A percentile compares a stretch with the other conserved stretches of the same genome.
Conservation (phyloP, 352 stramenopile genomes). For the Stephanocyclus meneghinianus region DNA sequence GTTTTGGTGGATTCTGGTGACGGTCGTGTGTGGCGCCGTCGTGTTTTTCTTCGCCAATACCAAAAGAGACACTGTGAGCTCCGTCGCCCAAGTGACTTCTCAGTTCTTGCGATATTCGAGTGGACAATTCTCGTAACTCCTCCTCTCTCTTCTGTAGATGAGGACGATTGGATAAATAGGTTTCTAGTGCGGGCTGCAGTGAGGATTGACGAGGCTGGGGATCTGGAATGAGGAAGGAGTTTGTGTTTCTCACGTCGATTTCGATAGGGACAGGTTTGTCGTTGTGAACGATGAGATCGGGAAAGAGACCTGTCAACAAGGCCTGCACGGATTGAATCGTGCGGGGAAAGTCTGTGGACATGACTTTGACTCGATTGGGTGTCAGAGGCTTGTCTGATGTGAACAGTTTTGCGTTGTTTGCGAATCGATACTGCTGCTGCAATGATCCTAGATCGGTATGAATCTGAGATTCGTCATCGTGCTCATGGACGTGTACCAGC, state of each 20-base stretch:
- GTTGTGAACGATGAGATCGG: conserved; percentile 20
- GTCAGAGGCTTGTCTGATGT: conserved; percentile 39
- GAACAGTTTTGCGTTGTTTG: conserved; percentile 41
- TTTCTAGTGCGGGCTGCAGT: conserved; percentile 68
- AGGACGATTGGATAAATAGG: conserved; percentile 46
- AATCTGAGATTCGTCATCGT: conserved; percentile 20
- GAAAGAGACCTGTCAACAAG: conserved; percentile 72
- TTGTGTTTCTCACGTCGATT: conserved; percentile 70
- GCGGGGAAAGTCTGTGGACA: conserved; percentile 73
- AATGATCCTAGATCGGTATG: conserved; percentile 6
- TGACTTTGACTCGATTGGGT: conserved; percentile 56
- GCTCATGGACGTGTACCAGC: conserved; percentile 21
- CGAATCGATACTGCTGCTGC: conserved; percentile 1
- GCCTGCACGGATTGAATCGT: conserved; percentile 80
- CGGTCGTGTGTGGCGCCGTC: conserved; percentile 15
- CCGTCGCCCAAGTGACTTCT: conserved; percentile 51
- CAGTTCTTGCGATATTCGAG: conserved; percentile 56
- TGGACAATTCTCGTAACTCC: conserved; percentile 52
- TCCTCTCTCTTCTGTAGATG: conserved; percentile 62
- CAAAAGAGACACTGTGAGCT: conserved; percentile 57
- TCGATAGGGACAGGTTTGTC: conserved; percentile 31
- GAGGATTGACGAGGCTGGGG: conserved; percentile 63
- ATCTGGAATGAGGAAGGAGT: conserved; percentile 75
- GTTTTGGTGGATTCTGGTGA: conserved; percentile 10
- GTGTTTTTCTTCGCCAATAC: conserved; percentile 67